Evolutionary conservation across 73 alveolate species (phyloP).

Genomic region (Paramecium bursaria): DNA sequence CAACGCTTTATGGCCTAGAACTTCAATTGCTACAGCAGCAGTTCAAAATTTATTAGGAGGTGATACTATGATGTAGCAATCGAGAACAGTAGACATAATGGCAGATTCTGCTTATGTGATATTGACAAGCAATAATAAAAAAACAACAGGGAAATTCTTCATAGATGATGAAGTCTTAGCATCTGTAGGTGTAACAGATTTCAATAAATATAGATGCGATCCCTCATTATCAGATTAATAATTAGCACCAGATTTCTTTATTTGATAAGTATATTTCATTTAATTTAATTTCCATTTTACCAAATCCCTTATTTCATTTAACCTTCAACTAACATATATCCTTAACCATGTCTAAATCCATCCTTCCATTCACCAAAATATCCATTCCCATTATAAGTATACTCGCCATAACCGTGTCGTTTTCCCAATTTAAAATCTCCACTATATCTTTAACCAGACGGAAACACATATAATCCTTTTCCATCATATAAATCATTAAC

Average conservation of each 20-base stretch:
- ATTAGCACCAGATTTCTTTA: slow-evolving; percentile 78
- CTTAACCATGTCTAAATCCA: no score
- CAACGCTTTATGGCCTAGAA: slow-evolving; percentile 90
- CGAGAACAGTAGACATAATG: slow-evolving; percentile 84
- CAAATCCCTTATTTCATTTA: no score
- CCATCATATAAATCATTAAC: no score
- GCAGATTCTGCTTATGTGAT: slow-evolving; percentile 90
- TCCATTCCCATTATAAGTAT: no score
- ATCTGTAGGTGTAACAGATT: slow-evolving; percentile 74
- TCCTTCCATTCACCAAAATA: no score
- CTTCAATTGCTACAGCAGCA: slow-evolving; percentile 91
- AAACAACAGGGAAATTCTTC: slow-evolving; percentile 84
- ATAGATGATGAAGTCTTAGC: slow-evolving; percentile 85
- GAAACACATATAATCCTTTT: no score
- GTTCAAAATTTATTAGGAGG: slow-evolving; percentile 88
- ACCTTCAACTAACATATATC: no score
- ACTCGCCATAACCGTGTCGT: no score
- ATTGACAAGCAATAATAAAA: slow-evolving; percentile 75
- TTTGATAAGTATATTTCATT: slow-evolving; percentile 57
- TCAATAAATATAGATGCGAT: slow-evolving; percentile 73
- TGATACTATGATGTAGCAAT: slow-evolving; percentile 75
- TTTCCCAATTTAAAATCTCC: no score
- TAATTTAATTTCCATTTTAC: no score
- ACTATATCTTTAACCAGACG: no score
- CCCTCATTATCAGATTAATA: slow-evolving; percentile 67